These are phyloP conservation scores for Tagetes patula DNA, from an alignment of 129 eudicot genomes.

Conservation along the genomic window DNA sequence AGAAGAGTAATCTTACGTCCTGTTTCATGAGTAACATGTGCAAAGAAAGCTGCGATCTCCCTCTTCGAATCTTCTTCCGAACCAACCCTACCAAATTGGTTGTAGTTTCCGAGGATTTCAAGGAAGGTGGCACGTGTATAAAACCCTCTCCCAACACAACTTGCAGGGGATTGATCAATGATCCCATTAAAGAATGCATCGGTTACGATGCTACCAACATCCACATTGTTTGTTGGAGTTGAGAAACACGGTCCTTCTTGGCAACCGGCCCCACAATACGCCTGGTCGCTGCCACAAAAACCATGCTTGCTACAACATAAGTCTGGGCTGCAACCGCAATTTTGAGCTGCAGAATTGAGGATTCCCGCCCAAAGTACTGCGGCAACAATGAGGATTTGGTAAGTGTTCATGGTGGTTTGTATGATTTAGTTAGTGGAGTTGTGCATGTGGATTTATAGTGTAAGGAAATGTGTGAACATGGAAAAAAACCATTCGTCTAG, in stretches of 20 bases:
- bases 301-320: slow-evolving; percentile 33
- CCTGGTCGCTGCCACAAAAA: slow-evolving; percentile 29
- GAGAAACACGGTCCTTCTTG: slow-evolving; percentile 33
- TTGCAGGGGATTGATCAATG: slow-evolving; percentile 14
- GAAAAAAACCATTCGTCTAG: not conserved
- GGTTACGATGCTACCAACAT: slow-evolving; percentile 40
- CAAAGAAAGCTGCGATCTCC: slow-evolving; percentile 53
- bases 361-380: slow-evolving; percentile 21
- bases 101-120: slow-evolving; percentile 25
- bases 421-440: not conserved
- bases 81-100: slow-evolving; percentile 41
- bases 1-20: slow-evolving; percentile 33
- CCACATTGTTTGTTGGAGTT: slow-evolving; percentile 15
- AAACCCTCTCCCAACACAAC: slow-evolving; percentile 36
- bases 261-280: slow-evolving; percentile 37
- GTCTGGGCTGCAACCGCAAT: slow-evolving; percentile 38
- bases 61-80: slow-evolving; percentile 42
- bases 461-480: not conserved
- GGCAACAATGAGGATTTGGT: not conserved
- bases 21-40: slow-evolving; percentile 52
- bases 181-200: slow-evolving; percentile 43
- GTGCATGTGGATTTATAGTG: slow-evolving; percentile 10
- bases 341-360: slow-evolving; percentile 27
- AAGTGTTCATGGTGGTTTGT: slow-evolving; percentile 26
- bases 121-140: slow-evolving; percentile 32